Percentiles rank a stretch among this genome's conserved stretches.
These are phyloP conservation scores for Parathielavia hyrcaniae DNA, from an alignment of 495 filamentous ascomycete genomes.

Conservation along the genomic window DNA sequence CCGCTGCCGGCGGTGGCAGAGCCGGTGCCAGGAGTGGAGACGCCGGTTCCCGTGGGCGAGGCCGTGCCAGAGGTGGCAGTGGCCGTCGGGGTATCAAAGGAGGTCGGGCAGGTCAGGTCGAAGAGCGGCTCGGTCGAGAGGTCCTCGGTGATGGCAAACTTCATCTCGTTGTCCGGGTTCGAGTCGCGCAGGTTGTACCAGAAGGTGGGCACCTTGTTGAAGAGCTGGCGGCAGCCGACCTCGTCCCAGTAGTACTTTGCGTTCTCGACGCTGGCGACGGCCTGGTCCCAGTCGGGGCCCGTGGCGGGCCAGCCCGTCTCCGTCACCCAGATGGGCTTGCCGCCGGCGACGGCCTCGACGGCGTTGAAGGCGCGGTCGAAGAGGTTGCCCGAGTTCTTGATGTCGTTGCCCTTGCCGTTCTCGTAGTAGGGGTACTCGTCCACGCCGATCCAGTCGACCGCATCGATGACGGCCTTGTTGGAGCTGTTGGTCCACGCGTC, in stretches of 20 bases:
- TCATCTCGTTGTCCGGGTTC: slow-evolving; percentile 41
- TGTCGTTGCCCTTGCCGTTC: slow-evolving; percentile 40
- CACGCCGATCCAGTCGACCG: slow-evolving; percentile 46
- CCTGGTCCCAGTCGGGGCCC: slow-evolving; percentile 46
- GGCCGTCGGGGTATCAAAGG: slow-evolving; percentile 30
- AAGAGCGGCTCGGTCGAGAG: slow-evolving; percentile 52
- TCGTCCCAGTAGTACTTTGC: slow-evolving; percentile 68
- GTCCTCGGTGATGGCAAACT: slow-evolving; percentile 44
- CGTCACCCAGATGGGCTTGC: slow-evolving; percentile 48
- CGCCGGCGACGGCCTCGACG: slow-evolving; percentile 27
- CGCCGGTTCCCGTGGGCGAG: slow-evolving; percentile 23
- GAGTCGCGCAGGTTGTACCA: slow-evolving; percentile 50
- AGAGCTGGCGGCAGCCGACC: slow-evolving; percentile 59
- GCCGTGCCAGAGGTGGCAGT: slow-evolving; percentile 12
- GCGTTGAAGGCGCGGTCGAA: slow-evolving; percentile 40
- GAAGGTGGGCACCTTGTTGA: slow-evolving; percentile 61
- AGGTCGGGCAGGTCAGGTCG: slow-evolving; percentile 52
- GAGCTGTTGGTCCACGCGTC: slow-evolving; percentile 42
- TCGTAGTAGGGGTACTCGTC: slow-evolving; percentile 51
- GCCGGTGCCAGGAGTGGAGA: slow-evolving; percentile 13
- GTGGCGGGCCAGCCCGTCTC: slow-evolving; percentile 48
- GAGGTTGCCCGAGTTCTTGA: slow-evolving; percentile 37
- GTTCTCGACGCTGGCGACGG: slow-evolving; percentile 53
- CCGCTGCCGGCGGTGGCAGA: slow-evolving; percentile 17
- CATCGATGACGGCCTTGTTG: slow-evolving; percentile 44